A percentile compares a stretch with the other conserved stretches of the same genome.
Conservation (phyloP, 1,284 basidiomycete species). For the Dichomitus squalens region DNA sequence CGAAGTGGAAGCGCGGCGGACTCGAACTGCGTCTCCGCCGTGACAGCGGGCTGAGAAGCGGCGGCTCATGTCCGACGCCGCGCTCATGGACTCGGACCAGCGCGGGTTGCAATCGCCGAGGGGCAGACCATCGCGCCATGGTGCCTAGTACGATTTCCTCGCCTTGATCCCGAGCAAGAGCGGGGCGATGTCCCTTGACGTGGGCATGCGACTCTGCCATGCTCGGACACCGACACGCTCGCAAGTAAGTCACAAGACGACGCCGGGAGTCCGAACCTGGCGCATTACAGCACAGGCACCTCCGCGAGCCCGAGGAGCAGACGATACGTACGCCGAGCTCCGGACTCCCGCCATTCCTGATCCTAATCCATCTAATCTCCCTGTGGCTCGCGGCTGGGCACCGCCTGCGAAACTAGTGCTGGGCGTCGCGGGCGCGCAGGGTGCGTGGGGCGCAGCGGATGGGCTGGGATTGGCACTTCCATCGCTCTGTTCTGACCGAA, state of each 20-base stretch:
- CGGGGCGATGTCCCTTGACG: too few species aligned
- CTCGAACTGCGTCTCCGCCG: neutral
- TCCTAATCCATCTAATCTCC: neutral
- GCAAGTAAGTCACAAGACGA: too few species aligned
- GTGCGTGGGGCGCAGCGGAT: neutral
- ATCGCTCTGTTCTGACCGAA: neutral
- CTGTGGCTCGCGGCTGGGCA: neutral
- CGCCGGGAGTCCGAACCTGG: neutral
- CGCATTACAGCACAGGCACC: too few species aligned
- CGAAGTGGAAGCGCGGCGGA: neutral
- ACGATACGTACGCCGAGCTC: neutral
- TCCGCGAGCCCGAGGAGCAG: too few species aligned
- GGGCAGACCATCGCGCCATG: neutral
- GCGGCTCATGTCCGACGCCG: neutral
- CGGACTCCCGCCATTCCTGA: neutral
- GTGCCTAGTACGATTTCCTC: neutral
- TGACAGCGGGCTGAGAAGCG: slow-evolving; percentile 3
- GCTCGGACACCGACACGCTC: too few species aligned
- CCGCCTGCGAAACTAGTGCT: neutral
- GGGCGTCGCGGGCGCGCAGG: neutral
- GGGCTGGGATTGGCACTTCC: slow-evolving; percentile 1
- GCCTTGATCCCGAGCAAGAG: neutral
- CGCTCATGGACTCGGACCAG: neutral
- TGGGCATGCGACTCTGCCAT: too few species aligned
- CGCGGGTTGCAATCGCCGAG: neutral